Evolutionary conservation across 352 stramenopile species (phyloP).

Genomic region (Globisporangium nodosum): DNA sequence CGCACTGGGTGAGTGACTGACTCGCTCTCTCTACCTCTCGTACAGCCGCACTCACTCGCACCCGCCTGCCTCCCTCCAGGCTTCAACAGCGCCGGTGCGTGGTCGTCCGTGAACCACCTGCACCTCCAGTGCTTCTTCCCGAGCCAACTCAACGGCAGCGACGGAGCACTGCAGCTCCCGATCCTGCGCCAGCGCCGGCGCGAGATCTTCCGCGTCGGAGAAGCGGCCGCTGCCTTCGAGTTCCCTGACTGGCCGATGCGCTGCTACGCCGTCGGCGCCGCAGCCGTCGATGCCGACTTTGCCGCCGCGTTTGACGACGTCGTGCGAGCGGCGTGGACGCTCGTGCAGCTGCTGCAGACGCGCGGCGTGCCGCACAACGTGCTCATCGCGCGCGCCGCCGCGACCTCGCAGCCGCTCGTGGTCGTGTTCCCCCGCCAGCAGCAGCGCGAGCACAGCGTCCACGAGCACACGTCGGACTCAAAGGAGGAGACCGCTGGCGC

Average conservation of each 20-base stretch:
- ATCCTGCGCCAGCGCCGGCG: conserved; percentile 29
- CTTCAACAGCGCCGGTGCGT: conserved; percentile 71
- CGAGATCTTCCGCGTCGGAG: conserved; percentile 18
- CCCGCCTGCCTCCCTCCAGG: conserved; percentile 12
- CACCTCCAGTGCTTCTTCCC: conserved; percentile 69
- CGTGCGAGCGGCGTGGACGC: conserved; percentile 25
- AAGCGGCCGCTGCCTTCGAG: conserved; percentile 14
- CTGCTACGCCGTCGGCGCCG: conserved; percentile 31
- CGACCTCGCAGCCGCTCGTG: conserved; percentile 9
- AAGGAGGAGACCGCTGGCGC: neutral
- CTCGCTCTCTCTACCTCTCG: neutral
- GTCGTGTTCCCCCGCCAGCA: conserved; percentile 56
- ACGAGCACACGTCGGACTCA: neutral
- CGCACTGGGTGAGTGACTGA: conserved; percentile 27
- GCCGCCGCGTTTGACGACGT: neutral
- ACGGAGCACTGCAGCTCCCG: conserved; percentile 24
- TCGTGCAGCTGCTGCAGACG: conserved; percentile 36
- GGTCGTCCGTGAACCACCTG: conserved; percentile 76
- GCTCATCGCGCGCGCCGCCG: conserved; percentile 20
- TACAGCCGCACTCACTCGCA: neutral
- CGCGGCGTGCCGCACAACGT: conserved; percentile 47
- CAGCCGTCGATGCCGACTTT: neutral
- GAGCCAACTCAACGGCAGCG: conserved; percentile 8
- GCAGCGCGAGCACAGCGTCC: conserved; percentile 42
- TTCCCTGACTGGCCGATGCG: conserved; percentile 36